A percentile compares a stretch with the other conserved stretches of the same genome.
Evolutionary conservation across 257 asterid species (phyloP).

Genomic region (Solanum bulbocastanum): DNA sequence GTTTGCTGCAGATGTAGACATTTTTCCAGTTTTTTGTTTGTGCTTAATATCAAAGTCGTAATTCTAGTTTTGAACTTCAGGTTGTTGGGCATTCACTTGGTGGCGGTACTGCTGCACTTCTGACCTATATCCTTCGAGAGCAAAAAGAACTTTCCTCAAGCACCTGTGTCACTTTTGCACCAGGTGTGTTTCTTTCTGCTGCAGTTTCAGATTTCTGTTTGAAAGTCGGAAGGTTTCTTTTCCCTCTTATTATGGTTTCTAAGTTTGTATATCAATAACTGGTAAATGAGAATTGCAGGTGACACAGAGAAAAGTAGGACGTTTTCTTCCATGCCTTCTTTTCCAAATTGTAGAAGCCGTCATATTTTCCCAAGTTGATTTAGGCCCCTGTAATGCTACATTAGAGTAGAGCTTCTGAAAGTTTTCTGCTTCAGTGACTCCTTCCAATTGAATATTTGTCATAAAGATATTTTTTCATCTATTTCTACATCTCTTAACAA

Average conservation of each 20-base stretch:
- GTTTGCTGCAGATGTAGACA: background rate
- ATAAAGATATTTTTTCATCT: background rate
- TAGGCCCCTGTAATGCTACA: background rate
- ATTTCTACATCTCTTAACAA: background rate
- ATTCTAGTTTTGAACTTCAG: conserved; percentile 25
- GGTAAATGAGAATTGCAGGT: background rate
- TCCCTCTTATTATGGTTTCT: background rate
- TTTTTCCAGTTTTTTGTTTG: background rate
- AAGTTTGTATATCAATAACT: background rate
- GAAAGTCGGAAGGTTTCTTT: background rate
- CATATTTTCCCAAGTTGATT: background rate
- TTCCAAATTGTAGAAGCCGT: background rate
- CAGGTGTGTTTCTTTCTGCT: conserved; percentile 36
- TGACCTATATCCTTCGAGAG: conserved; percentile 77
- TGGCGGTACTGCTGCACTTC: conserved; percentile 87
- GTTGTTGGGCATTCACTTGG: conserved; percentile 89
- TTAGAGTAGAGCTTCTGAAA: background rate
- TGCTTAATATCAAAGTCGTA: background rate
- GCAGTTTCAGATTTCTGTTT: background rate
- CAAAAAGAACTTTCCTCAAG: conserved; percentile 58
- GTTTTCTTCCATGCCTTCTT: background rate
- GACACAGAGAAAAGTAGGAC: background rate
- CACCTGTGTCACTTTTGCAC: conserved; percentile 73
- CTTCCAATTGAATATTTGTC: background rate
- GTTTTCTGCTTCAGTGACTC: background rate